A percentile compares a stretch with the other conserved stretches of the same genome.
Evolutionary conservation across 2,329 filamentous ascomycete species (phyloP).

Genomic region (Rhynchosporium agropyri): DNA sequence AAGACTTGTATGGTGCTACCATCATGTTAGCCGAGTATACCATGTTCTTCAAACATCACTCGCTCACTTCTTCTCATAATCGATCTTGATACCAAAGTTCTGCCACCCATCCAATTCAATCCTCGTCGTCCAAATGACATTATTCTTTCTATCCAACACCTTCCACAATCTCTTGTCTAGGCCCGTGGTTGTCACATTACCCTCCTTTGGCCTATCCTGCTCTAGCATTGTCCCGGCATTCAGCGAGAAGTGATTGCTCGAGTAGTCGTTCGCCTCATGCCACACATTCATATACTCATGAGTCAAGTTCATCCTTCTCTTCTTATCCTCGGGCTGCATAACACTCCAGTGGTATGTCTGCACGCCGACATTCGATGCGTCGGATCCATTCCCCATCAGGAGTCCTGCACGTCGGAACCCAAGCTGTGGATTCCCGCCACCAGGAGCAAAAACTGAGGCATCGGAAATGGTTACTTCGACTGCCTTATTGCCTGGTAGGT

Average conservation of each 20-base stretch:
- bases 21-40: neutral
- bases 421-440: slow-evolving; percentile 51
- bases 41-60: too few relatives aligned
- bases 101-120: slow-evolving; percentile 51
- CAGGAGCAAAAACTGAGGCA: slow-evolving; percentile 57
- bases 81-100: slow-evolving; percentile 61
- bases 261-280: slow-evolving; percentile 51
- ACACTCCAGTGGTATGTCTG: slow-evolving; percentile 65
- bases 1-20: slow-evolving; percentile 57
- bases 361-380: slow-evolving; percentile 53
- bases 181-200: slow-evolving; percentile 47
- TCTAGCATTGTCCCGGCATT: slow-evolving; percentile 58
- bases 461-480: slow-evolving; percentile 45
- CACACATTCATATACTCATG: slow-evolving; percentile 64
- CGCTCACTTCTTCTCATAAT: slow-evolving; percentile 58
- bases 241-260: slow-evolving; percentile 55
- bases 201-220: slow-evolving; percentile 42
- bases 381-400: slow-evolving; percentile 52
- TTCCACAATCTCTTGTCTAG: slow-evolving; percentile 28
- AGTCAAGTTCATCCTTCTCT: slow-evolving; percentile 57
- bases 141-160: slow-evolving; percentile 34
- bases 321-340: slow-evolving; percentile 48
- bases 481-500: slow-evolving; percentile 17
- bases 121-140: slow-evolving; percentile 51
- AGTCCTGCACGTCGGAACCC: slow-evolving; percentile 63